Evolutionary conservation across 2,329 filamentous ascomycete genomes (phyloP).

Genomic region (Fusarium coffeatum): DNA sequence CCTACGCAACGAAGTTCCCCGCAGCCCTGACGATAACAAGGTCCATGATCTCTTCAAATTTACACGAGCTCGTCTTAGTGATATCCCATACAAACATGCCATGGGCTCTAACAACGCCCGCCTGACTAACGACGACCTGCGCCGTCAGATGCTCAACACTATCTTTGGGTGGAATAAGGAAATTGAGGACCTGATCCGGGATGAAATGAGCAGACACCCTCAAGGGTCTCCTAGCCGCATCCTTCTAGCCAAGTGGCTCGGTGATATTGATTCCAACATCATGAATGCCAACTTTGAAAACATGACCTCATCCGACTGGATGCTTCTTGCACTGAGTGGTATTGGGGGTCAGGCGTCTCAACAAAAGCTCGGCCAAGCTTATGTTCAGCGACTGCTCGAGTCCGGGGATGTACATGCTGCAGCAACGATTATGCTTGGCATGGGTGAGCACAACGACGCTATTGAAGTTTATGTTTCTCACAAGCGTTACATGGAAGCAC

Average conservation of each 20-base stretch:
- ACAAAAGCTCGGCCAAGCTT: conserved; percentile 89
- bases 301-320: conserved; percentile 97
- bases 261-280: conserved; percentile 83
- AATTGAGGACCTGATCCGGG: conserved; percentile 81
- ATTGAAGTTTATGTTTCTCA: conserved; percentile 97
- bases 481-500: conserved; percentile 90
- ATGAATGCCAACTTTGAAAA: conserved; percentile 84
- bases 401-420: conserved; percentile 92
- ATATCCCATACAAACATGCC: conserved; percentile 83
- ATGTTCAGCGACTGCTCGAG: conserved; percentile 89
- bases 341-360: conserved; percentile 82
- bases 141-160: conserved; percentile 89
- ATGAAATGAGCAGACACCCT: conserved; percentile 83
- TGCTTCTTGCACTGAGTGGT: conserved; percentile 90
- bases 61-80: conserved; percentile 81
- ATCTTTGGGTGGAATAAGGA: conserved; percentile 97
- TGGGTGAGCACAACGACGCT: conserved; percentile 93
- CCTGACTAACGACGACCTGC: conserved; percentile 81
- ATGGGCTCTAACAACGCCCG: conserved; percentile 67
- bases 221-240: conserved; percentile 81
- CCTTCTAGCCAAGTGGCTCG: conserved; percentile 91
- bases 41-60: conserved; percentile 87
- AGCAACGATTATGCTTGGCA: conserved; percentile 89
- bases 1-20: conserved; percentile 81
- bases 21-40: conserved; percentile 78